Evolutionary conservation across 2,329 filamentous ascomycete genomes (phyloP), one percentile per base, ranked within the genome.

Genomic region (Colletotrichum liriopes): DNA sequence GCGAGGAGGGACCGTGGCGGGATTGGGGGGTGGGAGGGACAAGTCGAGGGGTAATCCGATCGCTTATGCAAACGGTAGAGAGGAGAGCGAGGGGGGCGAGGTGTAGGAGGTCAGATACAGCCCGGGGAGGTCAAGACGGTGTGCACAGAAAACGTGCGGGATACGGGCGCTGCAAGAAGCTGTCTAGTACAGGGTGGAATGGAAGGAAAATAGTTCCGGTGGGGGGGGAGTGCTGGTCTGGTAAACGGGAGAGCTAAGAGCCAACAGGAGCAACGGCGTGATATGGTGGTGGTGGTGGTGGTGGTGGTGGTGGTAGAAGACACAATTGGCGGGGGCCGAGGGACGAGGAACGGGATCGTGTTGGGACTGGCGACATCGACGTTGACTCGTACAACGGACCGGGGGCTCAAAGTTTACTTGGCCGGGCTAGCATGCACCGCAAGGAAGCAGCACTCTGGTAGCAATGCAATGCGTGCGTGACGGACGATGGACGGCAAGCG

Each of bases 31-130:
- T 20, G 61, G 49, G 35, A 11, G 35, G 35, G 35, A n/a, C 37
- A 20, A 56, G 58, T 45, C 58, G 58, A 63, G 60, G 60, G 60
- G 60, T 63, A 54, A 49, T 52, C 35, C 60, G 60, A 52, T n/a
- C 12, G 60, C 47, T 43, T 47, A 58, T 58, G 54, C 39, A 62
- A 59, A 32, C 35, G 39, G 39, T 7, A 29, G 56, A n/a, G 20
- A 49, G 47, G 29, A 49, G n/a, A 14, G 47, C 5, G 47, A 49
- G n/a, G 12, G 47, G 3, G 23, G 43, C n/a, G n/a, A n/a, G 43
- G 7, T 47, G n/a, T 5, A 51, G 54, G 39, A 41, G 39, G 56
- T 59, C 35, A 45, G 56, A 59, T 8, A 43, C 32, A 59, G 56
- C 56, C 45, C 56, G 32, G 23, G n/a, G 16, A 16, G 29, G 55